Conservation (phyloP, 1,139 yeast genomes). For the Komagataea norvegica region DNA sequence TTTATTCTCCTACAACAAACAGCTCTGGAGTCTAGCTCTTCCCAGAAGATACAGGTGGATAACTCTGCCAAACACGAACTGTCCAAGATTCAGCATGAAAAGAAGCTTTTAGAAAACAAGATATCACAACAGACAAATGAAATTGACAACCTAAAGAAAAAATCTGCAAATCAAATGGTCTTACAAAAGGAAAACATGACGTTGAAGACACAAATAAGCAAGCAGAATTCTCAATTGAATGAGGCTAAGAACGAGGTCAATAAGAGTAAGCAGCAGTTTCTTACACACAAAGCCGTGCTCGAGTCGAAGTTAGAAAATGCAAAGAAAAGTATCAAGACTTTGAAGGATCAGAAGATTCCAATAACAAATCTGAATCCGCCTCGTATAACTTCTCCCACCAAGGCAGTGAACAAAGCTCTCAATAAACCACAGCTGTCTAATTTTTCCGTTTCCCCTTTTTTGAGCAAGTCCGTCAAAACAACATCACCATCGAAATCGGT, state of each 20-base stretch:
- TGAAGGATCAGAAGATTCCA: constrained; percentile 16
- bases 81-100: constrained; percentile 20
- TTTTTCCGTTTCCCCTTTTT: constrained; percentile 27
- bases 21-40: constrained; percentile 9
- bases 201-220: constrained; percentile 22
- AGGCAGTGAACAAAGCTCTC: constrained; percentile 8
- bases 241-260: constrained; percentile 18
- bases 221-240: constrained; percentile 18
- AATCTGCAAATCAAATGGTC: constrained; percentile 13
- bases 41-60: constrained; percentile 14
- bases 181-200: constrained; percentile 22
- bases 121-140: constrained; percentile 16
- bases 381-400: constrained; percentile 7
- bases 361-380: constrained; percentile 3
- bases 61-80: constrained; percentile 19
- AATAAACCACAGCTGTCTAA: constrained; percentile 18
- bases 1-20: constrained; percentile 19
- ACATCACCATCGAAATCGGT: constrained; percentile 10
- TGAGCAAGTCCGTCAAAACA: constrained; percentile 16
- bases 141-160: constrained; percentile 23
- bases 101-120: constrained; percentile 22
- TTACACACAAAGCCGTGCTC: constrained; percentile 30
- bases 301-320: constrained; percentile 34
- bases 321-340: constrained; percentile 27
- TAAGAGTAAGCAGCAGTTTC: constrained; percentile 25